phyloP scores from a whole-genome alignment of 345 rosid genomes.

The Linum lewisii region DNA sequence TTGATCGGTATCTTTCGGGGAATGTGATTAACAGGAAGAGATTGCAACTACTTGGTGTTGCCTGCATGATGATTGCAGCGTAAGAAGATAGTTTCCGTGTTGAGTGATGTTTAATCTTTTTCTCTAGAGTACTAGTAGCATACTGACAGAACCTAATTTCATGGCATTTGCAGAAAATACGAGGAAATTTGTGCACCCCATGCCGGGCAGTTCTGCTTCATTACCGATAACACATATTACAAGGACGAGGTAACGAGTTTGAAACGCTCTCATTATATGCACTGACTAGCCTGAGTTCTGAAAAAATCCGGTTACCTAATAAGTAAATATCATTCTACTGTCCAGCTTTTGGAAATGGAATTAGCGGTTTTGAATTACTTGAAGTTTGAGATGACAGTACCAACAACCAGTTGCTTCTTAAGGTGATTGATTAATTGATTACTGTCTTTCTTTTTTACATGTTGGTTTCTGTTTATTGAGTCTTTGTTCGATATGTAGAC shows the following conservation, averaged over 20 bases:
- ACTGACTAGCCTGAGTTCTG: neutral
- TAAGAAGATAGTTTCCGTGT: conserved; percentile 25
- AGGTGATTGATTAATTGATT: conserved; percentile 33
- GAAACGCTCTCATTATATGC: neutral
- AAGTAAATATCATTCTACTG: conserved; percentile 2
- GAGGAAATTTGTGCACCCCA: conserved; percentile 91
- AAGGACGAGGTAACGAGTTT: conserved; percentile 55
- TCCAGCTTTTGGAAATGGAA: conserved; percentile 88
- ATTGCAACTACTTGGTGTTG: conserved; percentile 82
- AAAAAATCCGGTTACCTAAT: neutral
- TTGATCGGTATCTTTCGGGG: conserved; percentile 91
- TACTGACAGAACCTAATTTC: neutral
- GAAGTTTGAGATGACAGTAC: conserved; percentile 88
- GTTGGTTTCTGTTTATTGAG: neutral
- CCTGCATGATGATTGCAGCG: conserved; percentile 96
- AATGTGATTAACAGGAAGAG: conserved; percentile 65
- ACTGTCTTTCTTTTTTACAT: neutral
- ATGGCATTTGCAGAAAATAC: conserved; percentile 48
- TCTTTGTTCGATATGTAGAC: conserved; percentile 34
- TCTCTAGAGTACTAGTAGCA: neutral
- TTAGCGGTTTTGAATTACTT: conserved; percentile 68
- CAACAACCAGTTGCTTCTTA: conserved; percentile 78
- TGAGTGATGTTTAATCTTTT: neutral
- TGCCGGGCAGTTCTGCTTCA: conserved; percentile 88
- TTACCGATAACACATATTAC: conserved; percentile 86